These are phyloP conservation scores for Venturia effusa DNA, from an alignment of 2,329 filamentous ascomycete species.

Conservation along the genomic window DNA sequence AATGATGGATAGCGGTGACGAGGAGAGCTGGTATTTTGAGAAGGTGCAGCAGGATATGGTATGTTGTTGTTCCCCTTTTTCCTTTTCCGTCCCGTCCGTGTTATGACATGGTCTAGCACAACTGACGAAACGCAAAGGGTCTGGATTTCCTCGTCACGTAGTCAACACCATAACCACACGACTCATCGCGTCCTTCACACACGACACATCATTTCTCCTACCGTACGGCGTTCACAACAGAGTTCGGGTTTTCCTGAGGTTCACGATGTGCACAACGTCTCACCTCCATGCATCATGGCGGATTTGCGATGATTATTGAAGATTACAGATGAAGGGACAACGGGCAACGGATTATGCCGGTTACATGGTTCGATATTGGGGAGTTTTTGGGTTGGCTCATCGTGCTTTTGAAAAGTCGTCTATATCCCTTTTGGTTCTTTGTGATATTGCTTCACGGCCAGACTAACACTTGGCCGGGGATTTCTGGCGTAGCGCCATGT, in stretches of 20 bases:
- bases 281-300: background rate
- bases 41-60: slow-evolving; percentile 27
- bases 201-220: background rate
- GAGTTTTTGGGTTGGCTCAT: background rate
- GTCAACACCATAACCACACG: background rate
- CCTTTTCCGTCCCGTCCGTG: no score
- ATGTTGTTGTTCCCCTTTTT: background rate
- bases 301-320: background rate
- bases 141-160: slow-evolving; percentile 3
- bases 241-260: background rate
- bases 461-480: background rate
- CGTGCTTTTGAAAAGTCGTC: background rate
- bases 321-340: background rate
- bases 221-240: background rate
- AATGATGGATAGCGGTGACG: slow-evolving; percentile 46
- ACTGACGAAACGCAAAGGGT: background rate
- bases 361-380: background rate
- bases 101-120: background rate
- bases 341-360: background rate
- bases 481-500: background rate
- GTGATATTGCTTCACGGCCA: background rate
- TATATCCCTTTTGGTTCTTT: background rate
- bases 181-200: background rate
- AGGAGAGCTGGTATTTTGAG: slow-evolving; percentile 54
- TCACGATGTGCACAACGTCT: background rate